phyloP scores from a whole-genome alignment of 31 red algal species.

The Odonthalia washingtoniensis region DNA sequence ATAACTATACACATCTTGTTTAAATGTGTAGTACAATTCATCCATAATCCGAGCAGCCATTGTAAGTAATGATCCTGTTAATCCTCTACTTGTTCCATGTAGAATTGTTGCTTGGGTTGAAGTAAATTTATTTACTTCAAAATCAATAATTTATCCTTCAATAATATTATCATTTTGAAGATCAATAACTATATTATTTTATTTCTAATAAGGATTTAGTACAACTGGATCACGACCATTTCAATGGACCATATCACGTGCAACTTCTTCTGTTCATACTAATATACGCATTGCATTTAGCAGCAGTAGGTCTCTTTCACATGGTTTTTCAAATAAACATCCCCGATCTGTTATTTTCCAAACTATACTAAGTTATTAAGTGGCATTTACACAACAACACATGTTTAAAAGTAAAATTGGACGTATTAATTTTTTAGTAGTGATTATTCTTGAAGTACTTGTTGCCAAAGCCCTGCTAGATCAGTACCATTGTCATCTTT shows the following conservation, averaged over 20 bases:
- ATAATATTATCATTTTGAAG: slow-evolving; percentile 58
- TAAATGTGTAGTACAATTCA: slow-evolving; percentile 61
- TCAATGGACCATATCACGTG: slow-evolving; percentile 90
- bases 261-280: slow-evolving; percentile 47
- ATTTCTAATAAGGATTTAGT: slow-evolving; percentile 90
- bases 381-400: slow-evolving; percentile 83
- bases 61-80: slow-evolving; percentile 83
- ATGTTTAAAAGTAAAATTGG: slow-evolving; percentile 95
- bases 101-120: slow-evolving; percentile 57
- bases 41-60: slow-evolving; percentile 95
- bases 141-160: slow-evolving; percentile 83
- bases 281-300: slow-evolving; percentile 23
- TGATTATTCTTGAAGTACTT: slow-evolving; percentile 78
- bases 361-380: slow-evolving; percentile 86
- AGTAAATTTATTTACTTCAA: no score
- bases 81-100: slow-evolving; percentile 35
- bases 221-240: no score
- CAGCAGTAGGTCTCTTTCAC: slow-evolving; percentile 17
- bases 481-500: slow-evolving; percentile 17
- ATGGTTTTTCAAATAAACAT: slow-evolving; percentile 76
- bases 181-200: slow-evolving; percentile 87
- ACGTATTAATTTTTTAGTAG: slow-evolving; percentile 85
- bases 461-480: slow-evolving; percentile 37
- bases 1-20: slow-evolving; percentile 93
- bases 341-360: slow-evolving; percentile 83